These are phyloP conservation scores for Umbilicus rupestris DNA, from an alignment of 164 flowering plant species.

Conservation along the genomic window DNA sequence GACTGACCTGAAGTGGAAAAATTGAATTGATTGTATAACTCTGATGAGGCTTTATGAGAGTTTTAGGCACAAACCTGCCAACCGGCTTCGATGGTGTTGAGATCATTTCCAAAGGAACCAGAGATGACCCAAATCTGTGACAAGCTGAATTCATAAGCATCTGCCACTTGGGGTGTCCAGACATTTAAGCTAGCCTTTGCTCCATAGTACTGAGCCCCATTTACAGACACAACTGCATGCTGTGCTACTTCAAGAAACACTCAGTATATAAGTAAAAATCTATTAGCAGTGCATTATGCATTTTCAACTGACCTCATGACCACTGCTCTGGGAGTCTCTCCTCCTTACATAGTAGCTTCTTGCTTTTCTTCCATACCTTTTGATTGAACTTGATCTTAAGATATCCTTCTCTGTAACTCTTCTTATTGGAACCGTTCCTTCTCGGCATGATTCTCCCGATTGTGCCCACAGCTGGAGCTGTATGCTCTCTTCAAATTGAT, in stretches of 20 bases:
- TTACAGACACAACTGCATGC: constrained; percentile 74
- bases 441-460: constrained; percentile 66
- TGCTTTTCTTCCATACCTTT: constrained; percentile 57
- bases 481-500: constrained; percentile 15
- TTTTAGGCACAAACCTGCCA: constrained; percentile 62
- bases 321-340: constrained; percentile 3
- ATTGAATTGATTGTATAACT: background rate
- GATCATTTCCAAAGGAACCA: constrained; percentile 64
- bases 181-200: constrained; percentile 74
- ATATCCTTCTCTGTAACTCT: constrained; percentile 62
- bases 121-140: constrained; percentile 74
- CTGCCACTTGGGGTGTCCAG: constrained; percentile 51
- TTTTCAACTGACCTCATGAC: constrained; percentile 1
- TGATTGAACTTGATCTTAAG: constrained; percentile 40
- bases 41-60: background rate
- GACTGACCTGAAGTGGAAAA: constrained; percentile 7
- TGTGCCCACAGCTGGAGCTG: constrained; percentile 63
- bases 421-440: constrained; percentile 75
- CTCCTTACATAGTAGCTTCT: constrained; percentile 26
- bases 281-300: background rate
- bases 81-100: constrained; percentile 97
- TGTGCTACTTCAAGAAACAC: constrained; percentile 12
- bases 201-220: constrained; percentile 59
- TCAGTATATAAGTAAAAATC: background rate
- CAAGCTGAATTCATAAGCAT: constrained; percentile 56